Conservation (phyloP, 371 early-diverging fungal species). For the Entomophthora muscae region DNA sequence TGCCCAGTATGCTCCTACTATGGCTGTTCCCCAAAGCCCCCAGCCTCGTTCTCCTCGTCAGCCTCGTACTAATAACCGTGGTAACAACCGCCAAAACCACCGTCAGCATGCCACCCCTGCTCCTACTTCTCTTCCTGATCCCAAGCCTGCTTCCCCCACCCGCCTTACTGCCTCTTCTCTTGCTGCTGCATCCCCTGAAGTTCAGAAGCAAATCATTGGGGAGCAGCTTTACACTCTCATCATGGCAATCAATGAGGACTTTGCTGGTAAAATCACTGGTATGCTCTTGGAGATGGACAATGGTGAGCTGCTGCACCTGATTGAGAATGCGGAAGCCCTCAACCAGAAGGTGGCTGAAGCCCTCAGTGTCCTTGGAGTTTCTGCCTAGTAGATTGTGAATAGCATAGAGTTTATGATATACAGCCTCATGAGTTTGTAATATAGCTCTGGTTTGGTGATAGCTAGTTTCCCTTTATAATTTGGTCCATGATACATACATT, state of each 20-base stretch:
- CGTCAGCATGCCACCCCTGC: no score
- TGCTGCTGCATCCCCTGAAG: conserved; percentile 59
- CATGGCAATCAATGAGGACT: conserved; percentile 37
- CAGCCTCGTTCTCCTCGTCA: conserved; percentile 9
- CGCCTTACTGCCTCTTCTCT: conserved; percentile 55
- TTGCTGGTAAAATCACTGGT: conserved; percentile 96
- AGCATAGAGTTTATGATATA: no score
- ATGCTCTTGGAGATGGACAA: conserved; percentile 98
- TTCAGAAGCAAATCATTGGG: conserved; percentile 90
- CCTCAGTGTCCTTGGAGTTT: conserved; percentile 65
- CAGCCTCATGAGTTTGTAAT: no score
- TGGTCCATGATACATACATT: no score
- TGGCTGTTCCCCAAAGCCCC: not conserved
- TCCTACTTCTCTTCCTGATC: conserved; percentile 31
- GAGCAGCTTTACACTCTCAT: conserved; percentile 77
- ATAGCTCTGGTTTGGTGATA: no score
- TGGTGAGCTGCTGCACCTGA: conserved; percentile 70
- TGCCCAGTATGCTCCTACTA: conserved; percentile 17
- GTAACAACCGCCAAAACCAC: conserved; percentile 18
- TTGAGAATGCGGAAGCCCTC: conserved; percentile 59
- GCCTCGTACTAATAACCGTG: conserved; percentile 9
- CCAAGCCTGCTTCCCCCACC: conserved; percentile 20
- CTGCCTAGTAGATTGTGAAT: no score
- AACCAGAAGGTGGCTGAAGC: conserved; percentile 66
- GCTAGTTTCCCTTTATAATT: no score